Conservation (phyloP, 169 alveolate species). For the Cyclospora cayetanensis region DNA sequence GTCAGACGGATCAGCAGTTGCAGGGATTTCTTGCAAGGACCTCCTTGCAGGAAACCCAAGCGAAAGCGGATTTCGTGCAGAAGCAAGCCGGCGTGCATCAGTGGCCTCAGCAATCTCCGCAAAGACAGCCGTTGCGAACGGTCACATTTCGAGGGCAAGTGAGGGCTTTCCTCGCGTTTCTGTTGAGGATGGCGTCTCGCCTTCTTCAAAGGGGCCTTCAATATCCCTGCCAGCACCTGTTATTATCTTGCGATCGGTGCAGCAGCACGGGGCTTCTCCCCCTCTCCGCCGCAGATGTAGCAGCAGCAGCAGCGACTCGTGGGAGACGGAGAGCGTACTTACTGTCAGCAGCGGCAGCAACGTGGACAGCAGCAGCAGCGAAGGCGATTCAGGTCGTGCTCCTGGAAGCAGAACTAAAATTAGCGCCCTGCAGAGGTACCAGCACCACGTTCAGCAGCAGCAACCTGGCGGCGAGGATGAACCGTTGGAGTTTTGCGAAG, state of each 20-base stretch:
- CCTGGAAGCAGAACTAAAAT: neutral
- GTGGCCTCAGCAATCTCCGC: too few species aligned
- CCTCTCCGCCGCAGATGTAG: neutral
- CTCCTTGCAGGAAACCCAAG: too few species aligned
- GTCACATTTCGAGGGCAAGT: too few species aligned
- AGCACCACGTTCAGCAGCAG: conserved; percentile 30
- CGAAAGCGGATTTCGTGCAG: too few species aligned
- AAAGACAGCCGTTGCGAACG: too few species aligned
- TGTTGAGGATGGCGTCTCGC: too few species aligned
- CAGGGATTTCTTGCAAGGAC: too few species aligned
- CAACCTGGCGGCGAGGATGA: neutral
- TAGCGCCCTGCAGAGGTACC: neutral
- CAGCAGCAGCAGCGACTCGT: neutral
- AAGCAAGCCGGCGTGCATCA: too few species aligned
- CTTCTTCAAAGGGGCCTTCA: too few species aligned
- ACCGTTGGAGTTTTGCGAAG: neutral
- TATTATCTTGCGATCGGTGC: neutral
- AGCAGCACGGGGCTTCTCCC: neutral
- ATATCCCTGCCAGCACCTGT: too few species aligned
- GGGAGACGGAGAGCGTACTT: conserved; percentile 31
- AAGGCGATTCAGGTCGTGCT: neutral
- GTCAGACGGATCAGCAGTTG: too few species aligned
- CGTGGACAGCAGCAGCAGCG: conserved; percentile 36
- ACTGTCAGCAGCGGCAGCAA: conserved; percentile 14
- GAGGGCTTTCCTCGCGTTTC: too few species aligned